These are phyloP conservation scores for Pythium diclinum DNA, from an alignment of 352 stramenopile species.

Conservation along the genomic window DNA sequence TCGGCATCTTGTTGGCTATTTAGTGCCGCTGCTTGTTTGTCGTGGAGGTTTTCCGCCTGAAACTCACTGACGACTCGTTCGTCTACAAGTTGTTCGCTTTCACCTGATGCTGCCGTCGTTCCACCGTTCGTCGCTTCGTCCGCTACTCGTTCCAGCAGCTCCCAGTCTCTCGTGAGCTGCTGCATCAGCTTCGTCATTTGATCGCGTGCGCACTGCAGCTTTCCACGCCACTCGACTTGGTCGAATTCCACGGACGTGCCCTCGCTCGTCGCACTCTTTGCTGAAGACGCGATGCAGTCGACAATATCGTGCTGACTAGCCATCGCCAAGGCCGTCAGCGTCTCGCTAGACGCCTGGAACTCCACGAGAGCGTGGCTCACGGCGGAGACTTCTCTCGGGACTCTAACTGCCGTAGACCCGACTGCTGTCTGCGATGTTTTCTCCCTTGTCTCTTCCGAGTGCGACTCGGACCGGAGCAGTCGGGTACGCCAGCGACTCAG, in stretches of 20 bases:
- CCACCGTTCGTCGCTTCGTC: not conserved
- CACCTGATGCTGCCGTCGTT: not conserved
- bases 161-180: constrained; percentile 25
- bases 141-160: constrained; percentile 11
- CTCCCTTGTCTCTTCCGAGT: not conserved
- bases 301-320: constrained; percentile 42
- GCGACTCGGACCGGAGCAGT: not conserved
- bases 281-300: constrained; percentile 1
- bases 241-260: not conserved
- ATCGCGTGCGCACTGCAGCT: constrained; percentile 4
- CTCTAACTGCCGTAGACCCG: not conserved
- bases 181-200: constrained; percentile 28
- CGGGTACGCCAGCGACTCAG: not conserved
- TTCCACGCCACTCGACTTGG: constrained; percentile 16
- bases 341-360: constrained; percentile 48
- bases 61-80: not conserved
- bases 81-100: not conserved
- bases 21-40: not conserved
- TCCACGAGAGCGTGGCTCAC: constrained; percentile 9
- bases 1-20: constrained; percentile 13
- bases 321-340: constrained; percentile 42
- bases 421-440: not conserved
- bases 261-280: not conserved
- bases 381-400: constrained; percentile 7
- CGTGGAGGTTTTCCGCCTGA: not conserved